Evolutionary conservation across 139 green algal genomes (phyloP).

Genomic region (Closterium sp.): DNA sequence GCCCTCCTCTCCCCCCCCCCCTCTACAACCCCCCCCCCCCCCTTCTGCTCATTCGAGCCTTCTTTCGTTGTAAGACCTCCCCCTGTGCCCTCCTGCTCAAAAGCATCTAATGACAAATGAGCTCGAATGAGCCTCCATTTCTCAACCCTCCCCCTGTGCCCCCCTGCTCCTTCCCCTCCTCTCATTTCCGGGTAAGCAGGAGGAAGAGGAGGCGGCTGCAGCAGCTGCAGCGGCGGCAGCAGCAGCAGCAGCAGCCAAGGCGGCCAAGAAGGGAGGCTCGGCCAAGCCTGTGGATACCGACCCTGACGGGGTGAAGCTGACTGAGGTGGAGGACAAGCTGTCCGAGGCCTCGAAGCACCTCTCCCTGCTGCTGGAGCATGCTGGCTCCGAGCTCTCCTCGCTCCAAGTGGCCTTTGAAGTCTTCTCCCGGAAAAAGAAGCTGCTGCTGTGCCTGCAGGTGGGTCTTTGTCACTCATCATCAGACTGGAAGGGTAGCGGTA

Average conservation of each 20-base stretch:
- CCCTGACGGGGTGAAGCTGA: slow-evolving; percentile 78
- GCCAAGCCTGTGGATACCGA: slow-evolving; percentile 70
- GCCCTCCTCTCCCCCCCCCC: no score
- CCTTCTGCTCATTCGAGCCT: no score
- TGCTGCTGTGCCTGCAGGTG: slow-evolving; percentile 75
- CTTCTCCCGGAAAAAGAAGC: slow-evolving; percentile 65
- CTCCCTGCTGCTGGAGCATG: slow-evolving; percentile 63
- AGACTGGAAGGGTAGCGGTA: not conserved
- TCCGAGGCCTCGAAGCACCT: slow-evolving; percentile 85
- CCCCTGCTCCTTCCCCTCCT: not conserved
- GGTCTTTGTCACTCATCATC: not conserved
- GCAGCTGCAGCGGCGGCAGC: slow-evolving; percentile 11
- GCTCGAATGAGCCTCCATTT: no score
- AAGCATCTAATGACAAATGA: no score
- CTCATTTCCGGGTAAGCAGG: slow-evolving; percentile 47
- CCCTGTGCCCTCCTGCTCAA: no score
- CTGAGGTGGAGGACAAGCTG: slow-evolving; percentile 71
- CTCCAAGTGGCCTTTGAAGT: slow-evolving; percentile 73
- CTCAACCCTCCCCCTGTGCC: no score
- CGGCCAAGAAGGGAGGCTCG: slow-evolving; percentile 31
- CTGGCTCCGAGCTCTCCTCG: slow-evolving; percentile 52
- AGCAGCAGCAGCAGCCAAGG: slow-evolving; percentile 50
- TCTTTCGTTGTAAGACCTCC: no score
- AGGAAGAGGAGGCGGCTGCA: slow-evolving; percentile 59
- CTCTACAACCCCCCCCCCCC: no score